Evolutionary conservation across 2,329 filamentous ascomycete genomes (phyloP).

Genomic region (Xylariaceae sp.): DNA sequence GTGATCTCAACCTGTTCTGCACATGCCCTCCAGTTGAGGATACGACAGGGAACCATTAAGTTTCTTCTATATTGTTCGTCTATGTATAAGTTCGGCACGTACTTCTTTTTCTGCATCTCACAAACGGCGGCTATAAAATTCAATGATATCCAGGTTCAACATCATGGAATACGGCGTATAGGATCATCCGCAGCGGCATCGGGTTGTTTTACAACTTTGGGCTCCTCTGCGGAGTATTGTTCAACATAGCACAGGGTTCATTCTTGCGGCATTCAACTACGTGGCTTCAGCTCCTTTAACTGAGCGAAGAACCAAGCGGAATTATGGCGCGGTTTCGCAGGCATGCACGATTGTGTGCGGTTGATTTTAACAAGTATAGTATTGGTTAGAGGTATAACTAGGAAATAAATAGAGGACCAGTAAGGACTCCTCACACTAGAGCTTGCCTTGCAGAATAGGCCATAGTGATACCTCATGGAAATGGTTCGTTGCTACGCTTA

Average conservation of each 20-base stretch:
- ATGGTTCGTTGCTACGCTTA: no score
- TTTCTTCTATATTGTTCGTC: background rate
- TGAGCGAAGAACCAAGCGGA: constrained; percentile 15
- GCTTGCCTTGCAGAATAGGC: no score
- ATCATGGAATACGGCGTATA: constrained; percentile 26
- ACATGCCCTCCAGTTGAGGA: constrained; percentile 86
- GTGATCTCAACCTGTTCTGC: constrained; percentile 93
- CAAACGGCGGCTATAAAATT: constrained; percentile 11
- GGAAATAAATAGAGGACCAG: no score
- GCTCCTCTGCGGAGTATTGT: constrained; percentile 14
- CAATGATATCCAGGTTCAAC: constrained; percentile 25
- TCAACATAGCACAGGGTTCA: constrained; percentile 24
- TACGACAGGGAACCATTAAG: constrained; percentile 46
- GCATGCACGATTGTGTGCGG: constrained; percentile 5
- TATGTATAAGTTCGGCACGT: constrained; percentile 1
- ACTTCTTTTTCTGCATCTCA: background rate
- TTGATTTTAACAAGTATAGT: constrained; percentile 23
- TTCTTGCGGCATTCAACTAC: constrained; percentile 27
- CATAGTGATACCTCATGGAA: no score
- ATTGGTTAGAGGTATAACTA: constrained; percentile 19
- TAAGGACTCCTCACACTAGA: no score
- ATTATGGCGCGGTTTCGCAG: constrained; percentile 3
- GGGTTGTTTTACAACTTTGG: background rate
- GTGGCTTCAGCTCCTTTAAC: constrained; percentile 26
- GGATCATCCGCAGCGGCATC: constrained; percentile 12